A percentile compares a stretch with the other conserved stretches of the same genome.
These are phyloP conservation scores for Amphibolis antarctica DNA, from an alignment of 106 monocot genomes.

Conservation along the genomic window DNA sequence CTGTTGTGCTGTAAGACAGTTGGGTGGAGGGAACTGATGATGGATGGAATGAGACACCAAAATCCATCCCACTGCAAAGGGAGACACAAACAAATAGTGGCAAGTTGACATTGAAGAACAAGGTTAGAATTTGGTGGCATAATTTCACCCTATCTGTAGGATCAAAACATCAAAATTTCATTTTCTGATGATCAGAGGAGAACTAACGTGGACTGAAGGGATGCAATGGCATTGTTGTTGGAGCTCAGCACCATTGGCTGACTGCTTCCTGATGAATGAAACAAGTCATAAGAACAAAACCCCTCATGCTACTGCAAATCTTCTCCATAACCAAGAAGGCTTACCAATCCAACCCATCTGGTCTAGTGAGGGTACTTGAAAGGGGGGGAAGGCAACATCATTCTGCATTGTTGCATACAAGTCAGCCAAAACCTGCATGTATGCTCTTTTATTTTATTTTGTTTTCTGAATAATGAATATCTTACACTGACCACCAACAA, in stretches of 20 bases:
- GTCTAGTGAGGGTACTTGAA: too few relatives aligned
- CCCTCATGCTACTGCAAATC: too few relatives aligned
- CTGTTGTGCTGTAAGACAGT: not conserved
- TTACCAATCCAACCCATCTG: too few relatives aligned
- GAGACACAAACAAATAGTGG: not conserved
- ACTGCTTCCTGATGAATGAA: not conserved
- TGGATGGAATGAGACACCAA: not conserved
- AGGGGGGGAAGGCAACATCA: too few relatives aligned
- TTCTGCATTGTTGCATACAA: too few relatives aligned
- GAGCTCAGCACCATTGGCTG: not conserved
- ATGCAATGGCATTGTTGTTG: not conserved
- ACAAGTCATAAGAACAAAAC: not conserved
- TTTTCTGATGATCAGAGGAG: not conserved
- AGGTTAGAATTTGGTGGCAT: not conserved
- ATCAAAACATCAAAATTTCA: not conserved
- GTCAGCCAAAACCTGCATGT: too few relatives aligned
- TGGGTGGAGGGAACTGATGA: not conserved
- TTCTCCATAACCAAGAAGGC: too few relatives aligned
- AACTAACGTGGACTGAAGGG: not conserved
- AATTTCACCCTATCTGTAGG: not conserved
- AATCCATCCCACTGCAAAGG: not conserved
- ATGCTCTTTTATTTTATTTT: too few relatives aligned
- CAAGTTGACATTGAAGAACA: not conserved
- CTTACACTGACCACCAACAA: not conserved
- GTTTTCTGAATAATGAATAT: too few relatives aligned